A percentile compares a stretch with the other conserved stretches of the same genome.
Conservation (phyloP, 1,284 basidiomycete species). For the Ceratobasidium theobromae region DNA sequence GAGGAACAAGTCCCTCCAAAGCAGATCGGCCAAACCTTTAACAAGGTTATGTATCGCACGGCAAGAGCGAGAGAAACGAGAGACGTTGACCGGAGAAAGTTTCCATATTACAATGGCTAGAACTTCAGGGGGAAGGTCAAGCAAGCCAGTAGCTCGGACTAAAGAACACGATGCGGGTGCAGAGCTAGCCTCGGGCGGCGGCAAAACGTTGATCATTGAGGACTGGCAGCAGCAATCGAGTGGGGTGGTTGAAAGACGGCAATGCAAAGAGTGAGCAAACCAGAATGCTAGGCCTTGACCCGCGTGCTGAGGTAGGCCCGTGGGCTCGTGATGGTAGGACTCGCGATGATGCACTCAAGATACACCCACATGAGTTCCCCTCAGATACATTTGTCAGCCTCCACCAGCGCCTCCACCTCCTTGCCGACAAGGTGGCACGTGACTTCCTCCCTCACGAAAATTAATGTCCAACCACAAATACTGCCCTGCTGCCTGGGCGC, state of each 20-base stretch:
- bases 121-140: constrained; percentile 11
- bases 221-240: not conserved
- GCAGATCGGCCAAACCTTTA: constrained; percentile 6
- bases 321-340: no score
- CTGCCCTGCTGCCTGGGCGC: no score
- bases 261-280: not conserved
- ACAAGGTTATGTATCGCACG: constrained; percentile 10
- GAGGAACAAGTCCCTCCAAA: constrained; percentile 33
- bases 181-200: not conserved
- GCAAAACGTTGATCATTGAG: not conserved
- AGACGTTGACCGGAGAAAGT: constrained; percentile 22
- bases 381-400: not conserved
- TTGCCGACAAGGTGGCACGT: no score
- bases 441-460: no score
- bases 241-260: not conserved
- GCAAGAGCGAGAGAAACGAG: constrained; percentile 31
- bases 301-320: not conserved
- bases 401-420: not conserved
- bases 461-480: no score
- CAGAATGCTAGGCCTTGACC: not conserved
- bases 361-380: no score
- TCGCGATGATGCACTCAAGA: no score
- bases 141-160: not conserved
- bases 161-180: not conserved
- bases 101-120: constrained; percentile 4